Evolutionary conservation across 192 early-diverging fungal species (phyloP), one percentile per base, ranked within the genome.

Genomic region (Gaertneriomyces sp.): DNA sequence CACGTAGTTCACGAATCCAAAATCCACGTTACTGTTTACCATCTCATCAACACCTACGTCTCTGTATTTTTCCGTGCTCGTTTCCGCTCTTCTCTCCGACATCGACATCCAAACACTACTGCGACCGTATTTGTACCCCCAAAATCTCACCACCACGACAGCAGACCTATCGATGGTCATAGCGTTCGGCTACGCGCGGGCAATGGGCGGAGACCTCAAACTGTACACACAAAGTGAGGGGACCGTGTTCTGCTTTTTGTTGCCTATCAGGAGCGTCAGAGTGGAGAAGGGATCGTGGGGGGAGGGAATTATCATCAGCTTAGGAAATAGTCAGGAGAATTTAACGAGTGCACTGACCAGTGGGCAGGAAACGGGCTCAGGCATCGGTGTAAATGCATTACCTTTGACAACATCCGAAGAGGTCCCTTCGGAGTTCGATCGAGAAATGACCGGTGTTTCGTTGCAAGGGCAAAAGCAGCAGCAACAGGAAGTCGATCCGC

Each of bases 131-230:
- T 55, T 58, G 17, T 33, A 60, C 58, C 43, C 25, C 20, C 12
- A n/a, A 11, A 16, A 19, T 33, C 5, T 54, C 16, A 57, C 11
- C 53, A 17, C 39, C 41, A 58, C 42, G 1, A 16, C 57, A 10
- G 57, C 20, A 12, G 57, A 58, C 42, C 57, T 68, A 11, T 68
- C 66, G 0, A n/a, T 68, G 10, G 66, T 58, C 5, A 39, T 58
- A n/a, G 66, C 66, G n/a, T 60, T 11, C 33, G 66, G 42, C 6
- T 42, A 60, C 7, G 56, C 66, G 19, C 66, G 66, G 9, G 47
- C n/a, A 8, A 39, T 68, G 33, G 66, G 66, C 5, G 66, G 66
- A 6, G 45, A 33, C 25, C 25, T 33, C 25, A 33, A 33, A 33
- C 25, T 33, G 25, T 33, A 33, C 25, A 33, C 25, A 2, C 25